Base-by-base conservation (phyloP, 1,284 basidiomycete species). In the Ustilago bromivora region DNA sequence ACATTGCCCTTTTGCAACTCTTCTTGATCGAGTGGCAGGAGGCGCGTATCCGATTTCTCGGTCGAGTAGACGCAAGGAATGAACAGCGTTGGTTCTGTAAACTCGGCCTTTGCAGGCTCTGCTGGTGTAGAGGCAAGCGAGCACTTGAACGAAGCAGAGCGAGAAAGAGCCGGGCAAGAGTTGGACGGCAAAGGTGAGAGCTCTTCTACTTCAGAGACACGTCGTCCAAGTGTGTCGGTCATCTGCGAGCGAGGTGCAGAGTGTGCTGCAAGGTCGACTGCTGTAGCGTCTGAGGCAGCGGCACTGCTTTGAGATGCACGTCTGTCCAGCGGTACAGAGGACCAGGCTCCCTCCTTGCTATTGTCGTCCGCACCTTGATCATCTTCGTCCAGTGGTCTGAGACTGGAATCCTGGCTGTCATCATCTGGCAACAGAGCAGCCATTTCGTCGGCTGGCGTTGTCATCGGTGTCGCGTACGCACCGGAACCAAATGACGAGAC, bases 1-100 rank as follows among this genome's bases (percentile, higher is more conserved):
- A 98, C 92, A 23, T 92, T 89, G 13, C 96, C 97, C 86, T 93
- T 94, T 81, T 92, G 88, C 85, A 95, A 96, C 87, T 98, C 95
- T 71, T 95, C 94, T 71, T 98, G 94, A 0, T 94, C 90, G 0
- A 99, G 89, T 0, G 96, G 97, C 3, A 98, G 90, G 1, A 99
- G 89, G 76, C 93, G 93, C 54, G 87, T 87, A 17, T 92, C 89
- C 0, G 95, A 95, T 31, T 94, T 92, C 86, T 98, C 96, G 5
- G 96, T 98, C 1, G 94, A 96, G 87, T 96, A 99, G 4, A 97
- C 95, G n/a, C 81, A 82, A 3, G 84, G 84, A 28, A 85, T 76
- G 41, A 73, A 78, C 61, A 75, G 77, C n/a, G 57, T 57, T 36
- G 74, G 61, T 17, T 71, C 77, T 8, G 66, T 66, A 23, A 47